Evolutionary conservation across 148 eudicot species (phyloP).

Genomic region (Rhododendron vialii): DNA sequence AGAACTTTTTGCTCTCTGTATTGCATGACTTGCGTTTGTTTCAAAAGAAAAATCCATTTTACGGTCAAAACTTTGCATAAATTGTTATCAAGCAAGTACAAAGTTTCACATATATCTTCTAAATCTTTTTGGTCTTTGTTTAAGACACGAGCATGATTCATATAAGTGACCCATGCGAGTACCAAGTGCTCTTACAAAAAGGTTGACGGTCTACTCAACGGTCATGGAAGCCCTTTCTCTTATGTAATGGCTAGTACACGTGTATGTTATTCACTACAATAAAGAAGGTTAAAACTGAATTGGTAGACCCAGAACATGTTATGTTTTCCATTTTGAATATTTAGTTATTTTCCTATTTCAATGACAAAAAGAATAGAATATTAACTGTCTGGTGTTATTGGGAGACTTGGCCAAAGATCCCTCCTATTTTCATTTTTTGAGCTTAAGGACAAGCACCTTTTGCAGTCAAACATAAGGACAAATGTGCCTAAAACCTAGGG

Average conservation of each 20-base stretch:
- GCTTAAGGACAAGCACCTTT: too few species aligned
- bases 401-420: too few species aligned
- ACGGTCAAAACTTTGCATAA: background rate
- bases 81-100: background rate
- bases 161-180: background rate
- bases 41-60: background rate
- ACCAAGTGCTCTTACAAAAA: background rate
- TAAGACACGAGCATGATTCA: background rate
- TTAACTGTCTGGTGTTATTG: background rate
- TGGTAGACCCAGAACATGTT: background rate
- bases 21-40: background rate
- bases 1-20: background rate
- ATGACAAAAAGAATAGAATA: background rate
- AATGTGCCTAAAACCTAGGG: too few species aligned
- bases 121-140: background rate
- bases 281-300: background rate
- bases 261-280: background rate
- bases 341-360: background rate
- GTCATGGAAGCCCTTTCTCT: background rate
- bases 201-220: background rate
- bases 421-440: too few species aligned
- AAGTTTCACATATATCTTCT: background rate
- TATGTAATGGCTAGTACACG: background rate
- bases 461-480: too few species aligned
- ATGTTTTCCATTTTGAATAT: background rate